Conservation (phyloP, 306 rosid genomes). For the Mimosa bimucronata region DNA sequence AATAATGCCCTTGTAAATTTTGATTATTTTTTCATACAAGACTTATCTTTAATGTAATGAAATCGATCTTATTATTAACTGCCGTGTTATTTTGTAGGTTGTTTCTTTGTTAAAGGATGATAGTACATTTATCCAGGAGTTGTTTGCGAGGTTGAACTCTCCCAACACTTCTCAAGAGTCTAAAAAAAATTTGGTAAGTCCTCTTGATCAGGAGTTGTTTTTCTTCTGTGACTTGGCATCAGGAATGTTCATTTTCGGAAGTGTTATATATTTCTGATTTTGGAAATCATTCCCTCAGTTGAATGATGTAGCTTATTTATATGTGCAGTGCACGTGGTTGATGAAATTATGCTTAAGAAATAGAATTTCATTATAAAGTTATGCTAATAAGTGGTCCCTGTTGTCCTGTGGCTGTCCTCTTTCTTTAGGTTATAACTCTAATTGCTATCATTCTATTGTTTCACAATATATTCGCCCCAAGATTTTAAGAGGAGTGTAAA, state of each 20-base stretch:
- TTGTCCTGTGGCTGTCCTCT: slow-evolving; percentile 30
- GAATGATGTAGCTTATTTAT: slow-evolving; percentile 38
- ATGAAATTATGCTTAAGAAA: slow-evolving; percentile 41
- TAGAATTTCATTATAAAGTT: slow-evolving; percentile 40
- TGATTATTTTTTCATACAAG: slow-evolving; percentile 20
- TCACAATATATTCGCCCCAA: slow-evolving; percentile 32
- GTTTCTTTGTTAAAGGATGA: slow-evolving; percentile 90
- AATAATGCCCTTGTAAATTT: slow-evolving; percentile 78
- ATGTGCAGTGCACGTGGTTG: slow-evolving; percentile 37
- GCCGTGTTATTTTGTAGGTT: slow-evolving; percentile 58
- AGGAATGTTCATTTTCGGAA: slow-evolving; percentile 1
- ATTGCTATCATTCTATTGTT: slow-evolving; percentile 22
- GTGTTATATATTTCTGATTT: slow-evolving; percentile 25
- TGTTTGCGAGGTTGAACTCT: slow-evolving; percentile 74
- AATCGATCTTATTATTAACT: slow-evolving; percentile 33
- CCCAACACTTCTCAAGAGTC: slow-evolving; percentile 70
- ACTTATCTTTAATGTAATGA: slow-evolving; percentile 18
- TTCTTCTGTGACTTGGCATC: slow-evolving; percentile 26
- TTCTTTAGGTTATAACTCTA: slow-evolving; percentile 38
- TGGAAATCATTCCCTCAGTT: slow-evolving; percentile 20
- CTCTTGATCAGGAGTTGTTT: slow-evolving; percentile 10
- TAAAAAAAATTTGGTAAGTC: slow-evolving; percentile 77
- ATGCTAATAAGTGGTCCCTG: slow-evolving; percentile 40
- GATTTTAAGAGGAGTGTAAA: slow-evolving; percentile 17
- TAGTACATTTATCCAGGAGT: slow-evolving; percentile 81